A percentile compares a stretch with the other conserved stretches of the same genome.
These are phyloP conservation scores for Claviceps purpurea DNA, from an alignment of 2,329 filamentous ascomycete species.

Conservation along the genomic window DNA sequence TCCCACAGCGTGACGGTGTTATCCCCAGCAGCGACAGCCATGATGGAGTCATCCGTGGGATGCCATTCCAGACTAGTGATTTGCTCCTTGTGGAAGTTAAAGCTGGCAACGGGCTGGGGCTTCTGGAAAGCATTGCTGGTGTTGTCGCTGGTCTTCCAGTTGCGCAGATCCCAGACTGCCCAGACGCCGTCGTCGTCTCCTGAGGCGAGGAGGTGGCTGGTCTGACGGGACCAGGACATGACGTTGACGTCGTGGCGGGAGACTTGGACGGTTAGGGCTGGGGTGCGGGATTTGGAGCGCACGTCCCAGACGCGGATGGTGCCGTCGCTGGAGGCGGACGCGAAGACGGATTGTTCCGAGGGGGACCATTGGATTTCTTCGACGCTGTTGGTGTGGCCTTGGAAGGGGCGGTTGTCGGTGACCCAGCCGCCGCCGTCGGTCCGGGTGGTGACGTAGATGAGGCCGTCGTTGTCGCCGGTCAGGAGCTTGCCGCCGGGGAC, in stretches of 20 bases:
- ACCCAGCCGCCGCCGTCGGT: conserved; percentile 82
- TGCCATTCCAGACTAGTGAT: conserved; percentile 97
- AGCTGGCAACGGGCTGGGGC: conserved; percentile 78
- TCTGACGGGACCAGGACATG: conserved; percentile 85
- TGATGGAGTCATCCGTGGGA: conserved; percentile 89
- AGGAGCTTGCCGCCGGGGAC: conserved; percentile 72
- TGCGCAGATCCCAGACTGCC: conserved; percentile 90
- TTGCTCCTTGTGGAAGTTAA: conserved; percentile 91
- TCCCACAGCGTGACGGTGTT: conserved; percentile 96
- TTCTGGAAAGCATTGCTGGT: conserved; percentile 9
- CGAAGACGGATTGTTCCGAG: conserved; percentile 83
- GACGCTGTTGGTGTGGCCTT: conserved; percentile 70
- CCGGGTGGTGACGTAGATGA: conserved; percentile 78
- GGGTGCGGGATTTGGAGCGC: conserved; percentile 74
- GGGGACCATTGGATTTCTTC: conserved; percentile 98
- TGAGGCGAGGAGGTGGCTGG: conserved; percentile 77
- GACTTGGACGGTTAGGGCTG: conserved; percentile 77
- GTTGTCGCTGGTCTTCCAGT: conserved; percentile 59
- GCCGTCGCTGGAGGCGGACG: conserved; percentile 85
- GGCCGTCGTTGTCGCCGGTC: conserved; percentile 81
- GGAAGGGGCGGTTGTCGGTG: conserved; percentile 72
- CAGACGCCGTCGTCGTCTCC: conserved; percentile 89
- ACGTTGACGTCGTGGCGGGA: conserved; percentile 87
- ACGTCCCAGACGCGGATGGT: conserved; percentile 95
- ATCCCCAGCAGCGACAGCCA: conserved; percentile 83